phyloP scores from a whole-genome alignment of 805 yeast species.

The Ogataea naganishii region DNA sequence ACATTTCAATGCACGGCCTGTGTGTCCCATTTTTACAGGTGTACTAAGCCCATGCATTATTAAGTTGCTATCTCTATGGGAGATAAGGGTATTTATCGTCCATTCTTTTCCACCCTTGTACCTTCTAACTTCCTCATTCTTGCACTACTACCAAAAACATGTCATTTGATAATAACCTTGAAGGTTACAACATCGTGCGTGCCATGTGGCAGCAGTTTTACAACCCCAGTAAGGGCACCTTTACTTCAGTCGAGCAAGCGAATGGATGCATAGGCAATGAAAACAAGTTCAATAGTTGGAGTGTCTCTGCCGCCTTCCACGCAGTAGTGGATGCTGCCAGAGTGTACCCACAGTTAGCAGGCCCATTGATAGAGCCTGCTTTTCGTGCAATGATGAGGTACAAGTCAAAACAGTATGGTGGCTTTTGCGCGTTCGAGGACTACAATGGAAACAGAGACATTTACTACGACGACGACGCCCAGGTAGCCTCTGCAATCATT shows the following conservation, averaged over 20 bases:
- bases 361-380: constrained; percentile 45
- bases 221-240: constrained; percentile 27
- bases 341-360: constrained; percentile 40
- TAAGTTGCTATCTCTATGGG: too few species aligned
- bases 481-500: constrained; percentile 55
- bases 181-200: constrained; percentile 30
- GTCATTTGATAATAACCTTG: constrained; percentile 17
- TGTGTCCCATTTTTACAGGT: too few species aligned
- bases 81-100: too few species aligned
- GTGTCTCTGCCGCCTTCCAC: constrained; percentile 56
- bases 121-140: too few species aligned
- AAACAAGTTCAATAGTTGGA: constrained; percentile 57
- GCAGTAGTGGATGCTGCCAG: constrained; percentile 60
- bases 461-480: constrained; percentile 72
- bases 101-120: too few species aligned
- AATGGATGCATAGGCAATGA: constrained; percentile 41
- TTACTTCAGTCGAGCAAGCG: constrained; percentile 30
- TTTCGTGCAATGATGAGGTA: constrained; percentile 41
- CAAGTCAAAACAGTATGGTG: constrained; percentile 40
- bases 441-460: constrained; percentile 52
- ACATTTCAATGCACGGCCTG: too few species aligned
- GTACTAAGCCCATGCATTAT: too few species aligned
- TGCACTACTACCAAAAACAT: too few species aligned
- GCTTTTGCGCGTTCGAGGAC: constrained; percentile 59
- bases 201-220: constrained; percentile 34